Conservation (phyloP, 257 asterid genomes). For the Nicotiana benthamiana region DNA sequence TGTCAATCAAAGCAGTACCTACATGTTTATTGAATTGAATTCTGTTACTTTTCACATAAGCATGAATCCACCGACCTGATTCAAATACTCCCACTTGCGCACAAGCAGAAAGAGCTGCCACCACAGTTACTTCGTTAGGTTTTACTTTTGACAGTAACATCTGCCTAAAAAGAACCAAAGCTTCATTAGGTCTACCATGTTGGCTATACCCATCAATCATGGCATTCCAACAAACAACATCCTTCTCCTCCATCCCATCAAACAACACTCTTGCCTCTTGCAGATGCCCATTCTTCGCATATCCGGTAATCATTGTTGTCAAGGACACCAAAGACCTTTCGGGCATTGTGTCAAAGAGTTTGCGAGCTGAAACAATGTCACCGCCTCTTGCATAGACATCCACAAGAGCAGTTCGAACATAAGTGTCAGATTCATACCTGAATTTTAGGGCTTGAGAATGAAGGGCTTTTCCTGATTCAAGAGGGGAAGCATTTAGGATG, state of each 20-base stretch:
- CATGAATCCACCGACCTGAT: conserved; percentile 29
- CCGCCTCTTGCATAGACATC: conserved; percentile 23
- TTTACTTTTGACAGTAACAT: conserved; percentile 17
- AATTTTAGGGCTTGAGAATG: conserved; percentile 25
- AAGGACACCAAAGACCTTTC: conserved; percentile 20
- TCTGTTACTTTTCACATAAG: conserved; percentile 22
- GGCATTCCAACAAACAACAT: conserved; percentile 29
- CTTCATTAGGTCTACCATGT: conserved; percentile 21
- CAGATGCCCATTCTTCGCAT: conserved; percentile 22
- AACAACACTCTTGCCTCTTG: conserved; percentile 24
- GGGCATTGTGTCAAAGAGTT: conserved; percentile 27
- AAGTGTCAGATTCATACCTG: conserved; percentile 19
- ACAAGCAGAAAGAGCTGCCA: conserved; percentile 24
- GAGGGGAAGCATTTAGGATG: conserved; percentile 13
- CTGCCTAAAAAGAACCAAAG: conserved; percentile 21
- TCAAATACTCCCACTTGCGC: conserved; percentile 26
- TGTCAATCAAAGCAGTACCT: conserved; percentile 28
- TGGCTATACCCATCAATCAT: conserved; percentile 32
- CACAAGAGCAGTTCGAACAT: conserved; percentile 21
- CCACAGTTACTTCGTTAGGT: conserved; percentile 25
- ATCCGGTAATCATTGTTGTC: conserved; percentile 29
- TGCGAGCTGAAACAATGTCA: conserved; percentile 15
- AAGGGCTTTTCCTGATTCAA: conserved; percentile 13
- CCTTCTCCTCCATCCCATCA: conserved; percentile 21
- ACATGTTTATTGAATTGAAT: conserved; percentile 17